phyloP scores from a whole-genome alignment of 2,329 filamentous ascomycete species.

The Pleomassaria siparia region DNA sequence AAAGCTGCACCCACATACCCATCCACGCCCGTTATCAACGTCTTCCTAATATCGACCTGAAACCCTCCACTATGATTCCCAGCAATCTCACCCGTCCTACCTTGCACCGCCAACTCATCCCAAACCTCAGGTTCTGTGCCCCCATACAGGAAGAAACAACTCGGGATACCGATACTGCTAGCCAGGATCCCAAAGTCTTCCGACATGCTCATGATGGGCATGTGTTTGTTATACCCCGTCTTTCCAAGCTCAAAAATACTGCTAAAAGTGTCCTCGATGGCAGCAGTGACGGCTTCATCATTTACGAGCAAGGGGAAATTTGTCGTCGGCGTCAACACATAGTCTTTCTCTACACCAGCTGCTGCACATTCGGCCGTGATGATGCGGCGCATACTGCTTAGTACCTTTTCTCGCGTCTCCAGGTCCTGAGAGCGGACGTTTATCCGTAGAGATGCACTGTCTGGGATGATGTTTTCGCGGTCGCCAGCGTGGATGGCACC shows the following conservation, averaged over 20 bases:
- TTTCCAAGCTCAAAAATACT: conserved; percentile 40
- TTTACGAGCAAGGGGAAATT: conserved; percentile 56
- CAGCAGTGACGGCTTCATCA: conserved; percentile 47
- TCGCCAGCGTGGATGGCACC: conserved; percentile 61
- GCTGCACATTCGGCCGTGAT: conserved; percentile 58
- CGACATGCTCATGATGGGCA: too few relatives aligned
- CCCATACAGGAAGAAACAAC: conserved; percentile 60
- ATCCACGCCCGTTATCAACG: neutral
- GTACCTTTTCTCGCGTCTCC: conserved; percentile 50
- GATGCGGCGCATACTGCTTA: conserved; percentile 54
- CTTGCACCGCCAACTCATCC: conserved; percentile 52
- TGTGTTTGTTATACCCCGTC: neutral
- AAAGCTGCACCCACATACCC: neutral
- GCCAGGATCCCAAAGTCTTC: too few relatives aligned
- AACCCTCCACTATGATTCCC: conserved; percentile 46
- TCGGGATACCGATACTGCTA: too few relatives aligned
- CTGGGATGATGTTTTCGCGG: conserved; percentile 62
- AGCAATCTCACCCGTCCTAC: conserved; percentile 53
- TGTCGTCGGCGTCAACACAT: conserved; percentile 44
- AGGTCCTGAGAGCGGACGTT: conserved; percentile 55
- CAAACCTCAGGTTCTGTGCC: conserved; percentile 54
- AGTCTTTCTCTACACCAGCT: conserved; percentile 46
- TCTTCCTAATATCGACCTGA: neutral
- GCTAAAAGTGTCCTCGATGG: conserved; percentile 48
- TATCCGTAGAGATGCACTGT: conserved; percentile 56